Percentiles rank a stretch among this genome's conserved stretches.
These are phyloP conservation scores for Salix arbutifolia DNA, from an alignment of 345 rosid genomes.

Conservation along the genomic window DNA sequence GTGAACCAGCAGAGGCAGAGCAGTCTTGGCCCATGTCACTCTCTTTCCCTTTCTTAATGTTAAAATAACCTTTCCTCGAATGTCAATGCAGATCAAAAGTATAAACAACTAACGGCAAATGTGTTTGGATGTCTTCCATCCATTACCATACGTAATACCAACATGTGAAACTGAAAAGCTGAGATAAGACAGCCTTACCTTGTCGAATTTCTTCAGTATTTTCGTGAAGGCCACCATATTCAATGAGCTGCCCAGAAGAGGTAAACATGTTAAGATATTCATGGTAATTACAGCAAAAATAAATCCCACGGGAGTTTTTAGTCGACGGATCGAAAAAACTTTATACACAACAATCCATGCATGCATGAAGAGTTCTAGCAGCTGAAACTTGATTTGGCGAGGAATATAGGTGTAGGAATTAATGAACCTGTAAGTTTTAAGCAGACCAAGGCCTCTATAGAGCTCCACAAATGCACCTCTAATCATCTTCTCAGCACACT, in stretches of 20 bases:
- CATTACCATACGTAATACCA: too few species aligned
- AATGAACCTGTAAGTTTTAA: constrained; percentile 65
- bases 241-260: constrained; percentile 56
- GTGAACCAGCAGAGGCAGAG: too few species aligned
- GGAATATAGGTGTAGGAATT: neutral
- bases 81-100: neutral
- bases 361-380: neutral
- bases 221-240: constrained; percentile 85
- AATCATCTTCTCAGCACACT: constrained; percentile 83
- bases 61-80: neutral
- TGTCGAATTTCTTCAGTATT: constrained; percentile 92
- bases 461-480: constrained; percentile 87
- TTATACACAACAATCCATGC: neutral
- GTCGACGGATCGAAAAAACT: neutral
- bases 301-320: too few species aligned
- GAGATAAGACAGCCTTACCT: constrained; percentile 44
- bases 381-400: neutral
- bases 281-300: too few species aligned
- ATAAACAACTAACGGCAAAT: neutral
- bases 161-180: neutral
- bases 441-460: constrained; percentile 68
- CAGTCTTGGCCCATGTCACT: too few species aligned
- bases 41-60: too few species aligned
- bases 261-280: constrained; percentile 13
- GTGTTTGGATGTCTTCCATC: neutral